Conservation (phyloP, 352 stramenopile species). For the Aphanomyces cochlioides region DNA sequence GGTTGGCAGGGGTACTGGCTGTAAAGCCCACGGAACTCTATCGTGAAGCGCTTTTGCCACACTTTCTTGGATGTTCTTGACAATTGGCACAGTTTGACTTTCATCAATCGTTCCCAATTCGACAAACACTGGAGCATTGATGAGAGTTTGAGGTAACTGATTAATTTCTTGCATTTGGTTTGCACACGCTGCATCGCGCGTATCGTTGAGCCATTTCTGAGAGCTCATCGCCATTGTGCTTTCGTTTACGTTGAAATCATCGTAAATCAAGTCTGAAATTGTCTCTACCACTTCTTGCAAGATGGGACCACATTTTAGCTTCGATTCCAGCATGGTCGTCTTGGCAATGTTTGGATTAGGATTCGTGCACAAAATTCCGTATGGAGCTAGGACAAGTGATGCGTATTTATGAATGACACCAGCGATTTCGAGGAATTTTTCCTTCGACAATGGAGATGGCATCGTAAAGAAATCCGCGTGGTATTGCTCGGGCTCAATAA, state of each 20-base stretch:
- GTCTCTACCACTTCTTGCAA: conserved; percentile 85
- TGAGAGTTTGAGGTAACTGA: conserved; percentile 60
- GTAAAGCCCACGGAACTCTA: conserved; percentile 63
- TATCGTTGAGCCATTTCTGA: conserved; percentile 81
- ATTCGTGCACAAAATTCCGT: conserved; percentile 49
- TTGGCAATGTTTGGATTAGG: conserved; percentile 48
- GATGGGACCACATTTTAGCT: conserved; percentile 63
- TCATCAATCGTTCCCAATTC: conserved; percentile 52
- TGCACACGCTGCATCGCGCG: conserved; percentile 59
- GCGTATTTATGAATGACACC: conserved; percentile 67
- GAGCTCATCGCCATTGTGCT: conserved; percentile 84
- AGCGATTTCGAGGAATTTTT: conserved; percentile 60
- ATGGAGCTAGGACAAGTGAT: conserved; percentile 77
- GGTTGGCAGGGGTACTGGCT: background rate
- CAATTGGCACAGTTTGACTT: conserved; percentile 44
- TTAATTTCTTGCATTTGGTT: conserved; percentile 74
- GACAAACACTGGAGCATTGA: conserved; percentile 59
- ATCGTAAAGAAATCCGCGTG: conserved; percentile 77
- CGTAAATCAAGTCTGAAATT: conserved; percentile 82
- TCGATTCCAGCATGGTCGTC: conserved; percentile 64
- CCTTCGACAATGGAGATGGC: conserved; percentile 61
- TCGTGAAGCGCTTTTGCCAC: conserved; percentile 46
- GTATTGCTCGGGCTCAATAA: conserved; percentile 36
- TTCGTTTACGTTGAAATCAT: conserved; percentile 63
- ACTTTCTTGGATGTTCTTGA: conserved; percentile 42